Percentiles rank a stretch among this genome's conserved stretches.
phyloP scores from a whole-genome alignment of 805 yeast species.

The Scheffersomyces coipomensis region DNA sequence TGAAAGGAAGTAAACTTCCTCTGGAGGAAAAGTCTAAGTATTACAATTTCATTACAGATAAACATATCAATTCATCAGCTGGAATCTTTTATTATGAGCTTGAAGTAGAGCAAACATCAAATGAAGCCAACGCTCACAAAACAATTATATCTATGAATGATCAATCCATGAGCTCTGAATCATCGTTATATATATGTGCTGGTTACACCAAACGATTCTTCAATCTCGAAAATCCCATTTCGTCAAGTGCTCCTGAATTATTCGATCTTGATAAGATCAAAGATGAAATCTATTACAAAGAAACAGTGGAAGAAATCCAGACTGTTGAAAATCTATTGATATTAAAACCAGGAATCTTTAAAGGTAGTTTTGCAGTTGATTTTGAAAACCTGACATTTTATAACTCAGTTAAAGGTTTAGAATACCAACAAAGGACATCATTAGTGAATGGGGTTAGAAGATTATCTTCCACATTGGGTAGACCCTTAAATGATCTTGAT shows the following conservation, averaged over 20 bases:
- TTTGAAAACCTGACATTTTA: constrained; percentile 39
- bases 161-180: constrained; percentile 28
- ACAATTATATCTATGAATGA: constrained; percentile 35
- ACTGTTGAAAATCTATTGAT: constrained; percentile 22
- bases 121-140: constrained; percentile 26
- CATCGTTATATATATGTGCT: constrained; percentile 28
- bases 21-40: constrained; percentile 12
- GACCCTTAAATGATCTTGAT: constrained; percentile 22
- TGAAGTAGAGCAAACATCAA: constrained; percentile 31
- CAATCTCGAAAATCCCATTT: constrained; percentile 16
- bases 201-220: constrained; percentile 33
- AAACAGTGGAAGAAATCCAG: constrained; percentile 9
- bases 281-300: constrained; percentile 21
- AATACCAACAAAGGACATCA: constrained; percentile 26
- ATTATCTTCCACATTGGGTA: constrained; percentile 28
- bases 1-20: constrained; percentile 10
- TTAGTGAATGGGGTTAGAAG: constrained; percentile 38
- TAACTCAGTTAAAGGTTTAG: constrained; percentile 32
- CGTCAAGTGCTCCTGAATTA: constrained; percentile 2
- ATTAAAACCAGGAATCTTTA: constrained; percentile 38
- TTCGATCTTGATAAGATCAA: constrained; percentile 31
- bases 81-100: constrained; percentile 44
- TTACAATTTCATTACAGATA: constrained; percentile 38
- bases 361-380: constrained; percentile 40
- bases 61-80: constrained; percentile 26